Evolutionary conservation across 768 basidiomycete species (phyloP), one percentile per base, ranked within the genome.

Genomic region (Mycena rosella): DNA sequence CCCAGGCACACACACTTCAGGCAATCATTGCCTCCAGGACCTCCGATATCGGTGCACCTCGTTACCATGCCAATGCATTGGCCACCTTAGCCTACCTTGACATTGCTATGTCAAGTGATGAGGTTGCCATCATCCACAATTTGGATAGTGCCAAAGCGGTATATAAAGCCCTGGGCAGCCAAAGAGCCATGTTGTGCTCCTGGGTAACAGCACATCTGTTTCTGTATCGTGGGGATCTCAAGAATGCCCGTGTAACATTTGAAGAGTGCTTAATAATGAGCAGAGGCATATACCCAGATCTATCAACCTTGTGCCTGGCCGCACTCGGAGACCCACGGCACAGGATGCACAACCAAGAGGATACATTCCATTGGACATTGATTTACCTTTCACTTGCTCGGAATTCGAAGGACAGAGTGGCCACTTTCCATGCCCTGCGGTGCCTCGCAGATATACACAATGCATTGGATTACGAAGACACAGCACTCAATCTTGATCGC

Each of bases 341-440:
- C 45, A 34, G n/a, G n/a, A 45, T 59, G 42, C 11, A 59, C 27
- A 5, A 3, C 18, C 24, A 13, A 13, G 8, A 8, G 18, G 30
- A 47, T 9, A 47, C 44, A 44, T 59, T 59, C 26, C 57, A 29
- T 13, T 59, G 57, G 57, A 44, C n/a, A 3, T 14, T 30, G 27
- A 30, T 48, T 8, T 48, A 45, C 29, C 34, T 59, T 13, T 26
- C 57, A 15, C 34, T 47, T 13, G 29, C 5, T 3, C 45, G 45
- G 2, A 49, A 49, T 17, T 0, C 8, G 5, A 51, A 61, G 27
- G 17, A 51, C 2, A 10, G 8, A 5, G 36, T n/a, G 8, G 26
- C 2, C 24, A 34, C 38, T 8, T 61, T 38, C 24, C 34, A 38
- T 27, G 26, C 59, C 15, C 32, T 60, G 30, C 48, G 48, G 30